Evolutionary conservation across 208 protist genomes (phyloP), one percentile per base, ranked within the genome.

Genomic region (Angomonas ambiguus): DNA sequence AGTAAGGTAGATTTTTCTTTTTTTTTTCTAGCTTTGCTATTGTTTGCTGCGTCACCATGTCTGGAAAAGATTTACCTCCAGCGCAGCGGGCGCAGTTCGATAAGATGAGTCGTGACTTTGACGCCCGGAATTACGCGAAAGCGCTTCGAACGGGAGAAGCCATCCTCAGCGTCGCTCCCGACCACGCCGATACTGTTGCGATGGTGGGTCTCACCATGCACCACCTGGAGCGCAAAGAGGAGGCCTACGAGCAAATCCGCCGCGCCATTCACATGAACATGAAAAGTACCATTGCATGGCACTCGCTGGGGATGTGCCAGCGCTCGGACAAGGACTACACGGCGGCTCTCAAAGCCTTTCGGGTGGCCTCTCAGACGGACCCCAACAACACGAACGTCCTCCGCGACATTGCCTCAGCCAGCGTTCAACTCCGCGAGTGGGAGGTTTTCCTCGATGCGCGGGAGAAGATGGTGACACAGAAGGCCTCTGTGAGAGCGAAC

Each of bases 271-370:
- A 73, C 0, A 24, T 80, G 24, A 72, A 80, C 65, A 65, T 76
- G 24, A 82, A 77, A 30, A 94, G 79, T 10, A 88, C 92, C 30
- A 83, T 97, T 24, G 94, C 91, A 53, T 98, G 96, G 95, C 96
- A 98, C 67, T 94, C 95, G 4, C 91, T 94, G 30, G 96, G 96
- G 22, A 88, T 98, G 62, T 85, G 95, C 57, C 80, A 97, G 64
- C 87, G 93, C 28, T 62, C 70, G 3, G 95, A 98, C 58, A 86
- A 96, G 49, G 95, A 98, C 74, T 94, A 87, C 69, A 48, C 31
- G 2, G 88, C 97, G 64, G 93, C 95, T 6, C 79, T 97, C 27
- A 97, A 97, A 68, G 96, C 89, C 66, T 98, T 97, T 80, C 87
- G 91, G 57, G 77, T 83, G 8, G 91, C 92, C 4, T 68, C 92